Evolutionary conservation across 2,329 filamentous ascomycete species (phyloP).

Genomic region (Talaromyces sp.): DNA sequence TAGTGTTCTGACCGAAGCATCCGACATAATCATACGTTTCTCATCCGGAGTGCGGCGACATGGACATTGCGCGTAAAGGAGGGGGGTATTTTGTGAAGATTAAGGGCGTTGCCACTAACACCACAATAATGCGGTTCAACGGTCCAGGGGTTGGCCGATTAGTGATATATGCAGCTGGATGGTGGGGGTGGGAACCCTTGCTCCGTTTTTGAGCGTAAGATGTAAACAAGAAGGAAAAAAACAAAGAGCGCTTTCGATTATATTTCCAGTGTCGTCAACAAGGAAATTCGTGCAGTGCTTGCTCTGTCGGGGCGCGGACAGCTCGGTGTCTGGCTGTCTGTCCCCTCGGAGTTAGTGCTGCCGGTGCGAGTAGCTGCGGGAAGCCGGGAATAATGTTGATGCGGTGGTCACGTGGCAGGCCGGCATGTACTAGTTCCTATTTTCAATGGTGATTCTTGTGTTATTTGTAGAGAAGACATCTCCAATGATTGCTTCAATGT

Average conservation of each 20-base stretch:
- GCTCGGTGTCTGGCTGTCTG: background rate
- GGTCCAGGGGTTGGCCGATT: background rate
- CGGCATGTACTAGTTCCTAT: too few species aligned
- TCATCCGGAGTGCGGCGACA: background rate
- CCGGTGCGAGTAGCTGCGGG: background rate
- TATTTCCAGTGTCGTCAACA: background rate
- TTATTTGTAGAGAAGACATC: too few species aligned
- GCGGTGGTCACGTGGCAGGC: background rate
- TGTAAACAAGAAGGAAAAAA: background rate
- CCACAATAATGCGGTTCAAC: background rate
- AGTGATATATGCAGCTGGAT: background rate
- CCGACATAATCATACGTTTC: slow-evolving; percentile 7
- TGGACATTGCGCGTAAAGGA: background rate
- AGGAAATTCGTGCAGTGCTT: background rate
- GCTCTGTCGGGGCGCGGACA: background rate
- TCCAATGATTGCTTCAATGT: too few species aligned
- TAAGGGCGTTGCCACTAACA: background rate
- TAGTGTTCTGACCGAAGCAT: background rate
- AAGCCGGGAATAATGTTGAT: background rate
- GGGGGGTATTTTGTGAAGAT: background rate
- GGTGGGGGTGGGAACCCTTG: background rate
- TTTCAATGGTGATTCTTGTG: too few species aligned
- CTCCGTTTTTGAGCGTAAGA: background rate
- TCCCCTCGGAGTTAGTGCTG: background rate
- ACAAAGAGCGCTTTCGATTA: background rate